phyloP scores from a whole-genome alignment of 768 basidiomycete genomes.

The Lactarius pseudohatsudake region DNA sequence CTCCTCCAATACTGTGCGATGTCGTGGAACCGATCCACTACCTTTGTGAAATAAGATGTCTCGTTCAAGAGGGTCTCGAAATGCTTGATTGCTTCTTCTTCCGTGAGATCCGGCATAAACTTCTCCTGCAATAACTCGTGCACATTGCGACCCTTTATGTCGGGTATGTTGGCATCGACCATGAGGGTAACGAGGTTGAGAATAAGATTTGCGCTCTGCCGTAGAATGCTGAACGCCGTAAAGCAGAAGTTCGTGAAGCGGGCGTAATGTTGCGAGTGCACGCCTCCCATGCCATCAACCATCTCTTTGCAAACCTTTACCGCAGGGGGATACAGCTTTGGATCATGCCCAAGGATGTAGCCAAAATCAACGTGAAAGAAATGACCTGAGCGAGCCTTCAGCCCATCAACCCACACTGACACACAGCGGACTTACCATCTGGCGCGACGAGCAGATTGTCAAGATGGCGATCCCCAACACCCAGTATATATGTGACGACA shows the following conservation, averaged over 20 bases:
- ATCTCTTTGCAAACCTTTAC: conserved; percentile 99
- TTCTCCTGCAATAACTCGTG: conserved; percentile 94
- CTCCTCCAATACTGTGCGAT: conserved; percentile 88
- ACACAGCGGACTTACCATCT: conserved; percentile 57
- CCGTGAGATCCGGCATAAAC: conserved; percentile 89
- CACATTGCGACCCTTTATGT: conserved; percentile 89
- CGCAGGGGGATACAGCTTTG: conserved; percentile 95
- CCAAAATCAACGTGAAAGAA: conserved; percentile 99
- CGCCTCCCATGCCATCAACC: conserved; percentile 99
- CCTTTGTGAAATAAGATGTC: conserved; percentile 89
- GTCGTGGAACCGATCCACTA: conserved; percentile 92
- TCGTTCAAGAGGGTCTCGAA: conserved; percentile 93
- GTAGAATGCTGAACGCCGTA: conserved; percentile 94
- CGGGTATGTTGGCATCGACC: conserved; percentile 97
- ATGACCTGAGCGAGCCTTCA: conserved; percentile 53
- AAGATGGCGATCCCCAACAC: conserved; percentile 95
- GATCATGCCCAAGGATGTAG: conserved; percentile 96
- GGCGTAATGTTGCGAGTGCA: conserved; percentile 90
- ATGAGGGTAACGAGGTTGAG: conserved; percentile 94
- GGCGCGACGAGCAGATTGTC: conserved; percentile 93
- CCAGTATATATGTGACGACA: conserved; percentile 93
- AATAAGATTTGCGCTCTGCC: conserved; percentile 96
- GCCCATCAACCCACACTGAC: not conserved
- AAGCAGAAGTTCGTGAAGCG: conserved; percentile 97
- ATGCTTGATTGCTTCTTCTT: conserved; percentile 97